phyloP scores from a whole-genome alignment of 2,329 filamentous ascomycete species.

The Colletotrichum spaethianum region DNA sequence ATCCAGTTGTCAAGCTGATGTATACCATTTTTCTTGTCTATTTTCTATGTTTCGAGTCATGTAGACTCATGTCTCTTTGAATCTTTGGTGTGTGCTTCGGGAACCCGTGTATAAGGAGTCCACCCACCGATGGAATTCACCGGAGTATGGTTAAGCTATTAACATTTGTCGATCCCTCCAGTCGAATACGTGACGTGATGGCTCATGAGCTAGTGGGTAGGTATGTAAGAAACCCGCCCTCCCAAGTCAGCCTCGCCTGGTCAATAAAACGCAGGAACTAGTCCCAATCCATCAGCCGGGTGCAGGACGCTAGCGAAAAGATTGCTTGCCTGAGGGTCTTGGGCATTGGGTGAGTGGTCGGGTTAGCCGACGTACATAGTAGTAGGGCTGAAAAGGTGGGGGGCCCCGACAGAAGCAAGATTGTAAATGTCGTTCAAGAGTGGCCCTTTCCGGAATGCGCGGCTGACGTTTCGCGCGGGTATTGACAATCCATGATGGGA shows the following conservation, averaged over 20 bases:
- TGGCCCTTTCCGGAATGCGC: background rate
- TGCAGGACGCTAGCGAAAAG: conserved; percentile 34
- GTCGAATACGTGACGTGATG: conserved; percentile 2
- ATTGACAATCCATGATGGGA: background rate
- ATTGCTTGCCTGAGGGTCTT: conserved; percentile 12
- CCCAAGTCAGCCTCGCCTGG: conserved; percentile 39
- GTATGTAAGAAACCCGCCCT: background rate
- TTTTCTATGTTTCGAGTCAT: conserved; percentile 30
- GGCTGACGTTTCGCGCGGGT: conserved; percentile 3
- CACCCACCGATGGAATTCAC: background rate
- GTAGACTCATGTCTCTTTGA: conserved; percentile 10
- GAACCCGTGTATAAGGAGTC: background rate
- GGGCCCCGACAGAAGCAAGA: background rate
- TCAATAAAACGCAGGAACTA: conserved; percentile 33
- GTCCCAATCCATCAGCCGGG: conserved; percentile 22
- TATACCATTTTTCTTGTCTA: conserved; percentile 21
- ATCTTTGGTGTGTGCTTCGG: background rate
- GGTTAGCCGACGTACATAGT: conserved; percentile 16
- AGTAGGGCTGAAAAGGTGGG: conserved; percentile 28
- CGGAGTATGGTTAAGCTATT: background rate
- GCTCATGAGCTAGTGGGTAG: background rate
- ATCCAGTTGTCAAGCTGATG: conserved; percentile 17
- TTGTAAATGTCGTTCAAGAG: background rate
- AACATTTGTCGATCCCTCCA: conserved; percentile 9
- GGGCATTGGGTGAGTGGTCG: conserved; percentile 14